Percentiles rank a stretch among this genome's conserved stretches.
These are phyloP conservation scores for Kluyveromyces lactis DNA, from an alignment of 805 yeast species.

Conservation along the genomic window DNA sequence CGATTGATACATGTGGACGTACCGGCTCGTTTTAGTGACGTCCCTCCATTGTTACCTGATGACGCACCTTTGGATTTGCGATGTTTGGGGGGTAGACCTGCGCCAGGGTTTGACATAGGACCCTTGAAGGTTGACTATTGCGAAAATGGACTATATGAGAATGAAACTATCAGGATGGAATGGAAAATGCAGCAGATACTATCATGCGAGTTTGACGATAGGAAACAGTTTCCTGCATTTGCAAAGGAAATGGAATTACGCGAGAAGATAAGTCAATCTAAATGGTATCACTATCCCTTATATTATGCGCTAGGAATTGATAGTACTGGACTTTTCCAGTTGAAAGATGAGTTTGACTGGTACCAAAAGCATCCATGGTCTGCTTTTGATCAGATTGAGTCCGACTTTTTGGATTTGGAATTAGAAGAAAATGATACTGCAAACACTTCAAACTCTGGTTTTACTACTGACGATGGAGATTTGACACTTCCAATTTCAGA, in stretches of 20 bases:
- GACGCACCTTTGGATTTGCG: not conserved
- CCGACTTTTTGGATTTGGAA: not conserved
- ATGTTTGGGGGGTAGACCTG: slow-evolving; percentile 1
- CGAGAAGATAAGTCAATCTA: slow-evolving; percentile 11
- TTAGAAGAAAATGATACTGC: too few relatives aligned
- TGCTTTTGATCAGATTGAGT: slow-evolving; percentile 6
- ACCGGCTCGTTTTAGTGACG: not conserved
- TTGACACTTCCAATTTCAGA: not conserved
- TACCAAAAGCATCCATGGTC: slow-evolving; percentile 16
- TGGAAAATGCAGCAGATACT: slow-evolving; percentile 3
- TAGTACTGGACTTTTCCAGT: slow-evolving; percentile 17
- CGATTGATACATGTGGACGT: not conserved
- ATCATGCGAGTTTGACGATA: not conserved
- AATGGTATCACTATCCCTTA: slow-evolving; percentile 13
- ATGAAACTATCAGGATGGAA: slow-evolving; percentile 5
- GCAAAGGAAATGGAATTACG: slow-evolving; percentile 20
- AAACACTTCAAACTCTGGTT: not conserved
- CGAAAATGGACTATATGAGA: slow-evolving; percentile 2
- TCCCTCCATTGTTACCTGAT: not conserved
- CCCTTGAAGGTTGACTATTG: not conserved
- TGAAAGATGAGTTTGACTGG: slow-evolving; percentile 15
- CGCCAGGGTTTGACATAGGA: not conserved
- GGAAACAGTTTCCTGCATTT: slow-evolving; percentile 12
- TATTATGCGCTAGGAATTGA: slow-evolving; percentile 21
- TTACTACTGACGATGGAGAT: not conserved